These are phyloP conservation scores for Ogataea naganishii DNA, from an alignment of 805 yeast genomes.

Conservation along the genomic window DNA sequence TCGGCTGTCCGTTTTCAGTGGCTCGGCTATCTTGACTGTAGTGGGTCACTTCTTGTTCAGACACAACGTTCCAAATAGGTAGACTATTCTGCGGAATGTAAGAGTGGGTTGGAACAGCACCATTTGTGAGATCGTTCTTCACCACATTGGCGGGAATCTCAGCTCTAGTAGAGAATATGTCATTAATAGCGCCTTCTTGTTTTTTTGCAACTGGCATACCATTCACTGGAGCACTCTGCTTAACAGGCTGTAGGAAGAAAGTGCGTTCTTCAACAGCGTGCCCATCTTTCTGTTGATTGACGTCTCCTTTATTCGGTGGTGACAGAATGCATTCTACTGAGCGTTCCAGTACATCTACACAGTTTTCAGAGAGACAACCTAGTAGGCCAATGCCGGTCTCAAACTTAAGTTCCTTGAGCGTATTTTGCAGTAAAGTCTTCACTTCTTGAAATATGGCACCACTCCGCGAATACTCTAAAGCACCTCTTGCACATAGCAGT, in stretches of 20 bases:
- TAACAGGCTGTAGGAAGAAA: neutral
- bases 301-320: conserved; percentile 26
- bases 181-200: conserved; percentile 22
- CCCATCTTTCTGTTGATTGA: neutral
- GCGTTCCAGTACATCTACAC: conserved; percentile 47
- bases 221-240: conserved; percentile 1
- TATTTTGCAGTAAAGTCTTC: conserved; percentile 43
- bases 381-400: conserved; percentile 48
- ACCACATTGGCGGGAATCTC: conserved; percentile 3
- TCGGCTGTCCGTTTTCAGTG: too few relatives aligned
- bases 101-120: too few relatives aligned
- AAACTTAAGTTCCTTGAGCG: conserved; percentile 38
- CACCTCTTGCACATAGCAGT: conserved; percentile 61
- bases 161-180: conserved; percentile 18
- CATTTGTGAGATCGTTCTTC: conserved; percentile 5
- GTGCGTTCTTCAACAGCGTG: neutral
- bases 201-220: conserved; percentile 8
- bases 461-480: conserved; percentile 74
- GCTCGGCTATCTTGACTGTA: too few relatives aligned
- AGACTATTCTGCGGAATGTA: too few relatives aligned
- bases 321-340: conserved; percentile 56
- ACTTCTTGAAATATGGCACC: conserved; percentile 73
- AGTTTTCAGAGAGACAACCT: conserved; percentile 51
- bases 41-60: too few relatives aligned
- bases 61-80: too few relatives aligned